Evolutionary conservation across 192 early-diverging fungal genomes (phyloP).

Genomic region (Coemansia sp.): DNA sequence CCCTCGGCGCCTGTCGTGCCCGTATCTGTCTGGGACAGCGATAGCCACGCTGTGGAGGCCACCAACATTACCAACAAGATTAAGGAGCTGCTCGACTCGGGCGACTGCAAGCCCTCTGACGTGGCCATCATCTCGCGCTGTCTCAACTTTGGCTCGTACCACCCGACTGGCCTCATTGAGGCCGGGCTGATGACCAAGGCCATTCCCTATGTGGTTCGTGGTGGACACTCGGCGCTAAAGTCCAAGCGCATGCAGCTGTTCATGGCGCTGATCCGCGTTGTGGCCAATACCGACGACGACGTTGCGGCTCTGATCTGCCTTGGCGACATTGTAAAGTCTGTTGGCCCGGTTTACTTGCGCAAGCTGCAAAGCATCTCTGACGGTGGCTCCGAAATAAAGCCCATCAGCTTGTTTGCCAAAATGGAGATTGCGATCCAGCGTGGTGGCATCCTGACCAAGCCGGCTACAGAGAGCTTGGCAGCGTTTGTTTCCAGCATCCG

Average conservation of each 20-base stretch:
- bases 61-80: conserved; percentile 18
- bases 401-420: not conserved
- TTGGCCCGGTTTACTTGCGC: conserved; percentile 11
- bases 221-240: conserved; percentile 38
- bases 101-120: conserved; percentile 67
- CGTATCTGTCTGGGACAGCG: conserved; percentile 50
- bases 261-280: conserved; percentile 32
- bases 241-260: conserved; percentile 35
- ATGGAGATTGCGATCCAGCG: not conserved
- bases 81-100: conserved; percentile 41
- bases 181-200: conserved; percentile 51
- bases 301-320: conserved; percentile 32
- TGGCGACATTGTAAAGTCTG: conserved; percentile 10
- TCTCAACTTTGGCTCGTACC: conserved; percentile 55
- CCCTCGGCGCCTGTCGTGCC: conserved; percentile 33
- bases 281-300: conserved; percentile 36
- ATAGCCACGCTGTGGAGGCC: conserved; percentile 64
- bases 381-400: not conserved
- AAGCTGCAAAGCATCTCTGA: conserved; percentile 5
- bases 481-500: conserved; percentile 14
- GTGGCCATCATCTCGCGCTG: conserved; percentile 65
- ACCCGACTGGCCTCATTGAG: conserved; percentile 55
- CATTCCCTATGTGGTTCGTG: conserved; percentile 42
- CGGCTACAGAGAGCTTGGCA: conserved; percentile 5
- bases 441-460: conserved; percentile 3